Percentiles rank a stretch among this genome's conserved stretches.
Evolutionary conservation across 2,329 filamentous ascomycete species (phyloP).

Genomic region (Gaeumannomyces sp.): DNA sequence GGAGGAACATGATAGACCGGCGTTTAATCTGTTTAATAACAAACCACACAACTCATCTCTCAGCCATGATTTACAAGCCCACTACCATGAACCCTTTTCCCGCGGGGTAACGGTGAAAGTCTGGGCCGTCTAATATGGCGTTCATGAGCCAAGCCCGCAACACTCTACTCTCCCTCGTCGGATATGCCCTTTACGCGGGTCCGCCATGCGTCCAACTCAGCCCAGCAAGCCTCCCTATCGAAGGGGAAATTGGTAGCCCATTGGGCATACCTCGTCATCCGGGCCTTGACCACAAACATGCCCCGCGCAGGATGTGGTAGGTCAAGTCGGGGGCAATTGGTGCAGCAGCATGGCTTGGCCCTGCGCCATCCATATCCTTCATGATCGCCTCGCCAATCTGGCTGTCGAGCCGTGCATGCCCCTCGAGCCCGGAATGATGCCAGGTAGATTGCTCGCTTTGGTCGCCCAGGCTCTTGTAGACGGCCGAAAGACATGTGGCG

Average conservation of each 20-base stretch:
- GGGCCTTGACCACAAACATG: background rate
- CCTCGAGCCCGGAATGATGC: background rate
- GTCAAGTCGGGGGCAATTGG: background rate
- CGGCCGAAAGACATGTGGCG: slow-evolving; percentile 15
- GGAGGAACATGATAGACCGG: slow-evolving; percentile 5
- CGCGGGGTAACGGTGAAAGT: no score
- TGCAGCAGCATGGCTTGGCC: background rate
- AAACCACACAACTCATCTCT: background rate
- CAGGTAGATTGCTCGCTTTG: slow-evolving; percentile 12
- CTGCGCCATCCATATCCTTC: background rate
- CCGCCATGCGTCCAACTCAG: no score
- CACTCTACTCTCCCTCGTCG: no score
- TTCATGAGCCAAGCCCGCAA: no score
- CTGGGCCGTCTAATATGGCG: no score
- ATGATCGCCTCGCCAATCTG: background rate
- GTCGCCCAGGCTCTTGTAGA: slow-evolving; percentile 16
- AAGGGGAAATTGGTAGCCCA: background rate
- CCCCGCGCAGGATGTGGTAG: background rate
- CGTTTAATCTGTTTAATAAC: background rate
- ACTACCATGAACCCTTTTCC: no score
- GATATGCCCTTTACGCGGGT: no score
- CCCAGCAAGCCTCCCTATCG: background rate
- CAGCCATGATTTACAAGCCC: background rate
- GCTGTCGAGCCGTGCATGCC: background rate
- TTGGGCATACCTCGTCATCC: background rate